Evolutionary conservation across 2,329 filamentous ascomycete genomes (phyloP), one percentile per base, ranked within the genome.

Genomic region (Venturia asperata): DNA sequence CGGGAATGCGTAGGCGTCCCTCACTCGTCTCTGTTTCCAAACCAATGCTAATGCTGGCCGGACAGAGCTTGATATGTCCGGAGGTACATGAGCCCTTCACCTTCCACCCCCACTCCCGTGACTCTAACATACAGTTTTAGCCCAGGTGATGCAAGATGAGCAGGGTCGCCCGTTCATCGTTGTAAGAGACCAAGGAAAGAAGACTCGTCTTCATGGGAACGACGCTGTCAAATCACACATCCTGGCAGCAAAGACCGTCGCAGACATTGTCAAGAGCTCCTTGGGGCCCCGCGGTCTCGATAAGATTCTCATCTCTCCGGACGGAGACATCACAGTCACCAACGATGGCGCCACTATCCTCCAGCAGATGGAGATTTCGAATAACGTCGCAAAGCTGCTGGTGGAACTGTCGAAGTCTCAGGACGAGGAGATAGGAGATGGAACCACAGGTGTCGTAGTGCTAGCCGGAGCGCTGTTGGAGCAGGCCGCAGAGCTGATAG

Each of bases 171-270:
- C 94, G 47, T 99, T 99, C 79, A 99, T 99, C 76, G 88, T 99
- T 69, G 94, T 99, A 72, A 85, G 94, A 87, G 94, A 99, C 76
- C 94, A 99, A 79, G 93, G 93, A 75, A 96, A 87, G 81, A 99
- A 97, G 87, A 96, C 92, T 85, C 88, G 94, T 77, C 90, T 94
- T 74, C 93, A 94, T 77, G 94, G 94, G 73, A 97, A 89, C 77
- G 94, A 99, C 75, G 94, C 94, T 64, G 91, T 99, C 77, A 99
- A 99, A 80, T 91, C 92, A 73, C 95, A 99, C 80, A 99, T 99
- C 73, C 87, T 97, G 72, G 93, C 94, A 67, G 95, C 95, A 65
- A 88, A 92, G 76, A 97, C 94, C 66, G 92, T 99, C 71, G 90
- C 94, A 71, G 96, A 92, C 80, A 94, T 99, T 72, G 91, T 99